These are phyloP conservation scores for Neopestalotiopsis sp. DNA, from an alignment of 2,329 filamentous ascomycete species.

Conservation along the genomic window DNA sequence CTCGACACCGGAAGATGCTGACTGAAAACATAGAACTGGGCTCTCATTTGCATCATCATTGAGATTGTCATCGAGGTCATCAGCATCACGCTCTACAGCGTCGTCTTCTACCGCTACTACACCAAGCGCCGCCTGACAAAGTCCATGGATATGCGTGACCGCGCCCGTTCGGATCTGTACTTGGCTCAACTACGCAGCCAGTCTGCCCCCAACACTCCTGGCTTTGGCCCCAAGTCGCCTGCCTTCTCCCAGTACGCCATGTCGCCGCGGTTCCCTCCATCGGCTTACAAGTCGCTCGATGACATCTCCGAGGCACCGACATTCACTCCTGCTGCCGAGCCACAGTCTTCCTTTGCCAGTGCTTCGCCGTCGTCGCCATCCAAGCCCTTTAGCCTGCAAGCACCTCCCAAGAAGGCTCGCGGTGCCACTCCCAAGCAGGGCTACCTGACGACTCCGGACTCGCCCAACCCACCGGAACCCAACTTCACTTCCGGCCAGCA, in stretches of 20 bases:
- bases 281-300: conserved; percentile 57
- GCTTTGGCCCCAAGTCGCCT: conserved; percentile 76
- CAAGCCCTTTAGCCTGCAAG: conserved; percentile 82
- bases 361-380: conserved; percentile 36
- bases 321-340: conserved; percentile 64
- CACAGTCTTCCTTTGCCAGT: conserved; percentile 65
- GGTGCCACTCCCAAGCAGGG: conserved; percentile 74
- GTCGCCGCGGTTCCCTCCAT: conserved; percentile 66
- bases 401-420: conserved; percentile 80
- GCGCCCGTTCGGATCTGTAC: conserved; percentile 92
- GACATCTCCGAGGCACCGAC: conserved; percentile 50
- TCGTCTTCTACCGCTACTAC: conserved; percentile 98
- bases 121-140: conserved; percentile 94
- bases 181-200: conserved; percentile 84
- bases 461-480: conserved; percentile 43
- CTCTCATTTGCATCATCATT: conserved; percentile 94
- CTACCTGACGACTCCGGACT: conserved; percentile 63
- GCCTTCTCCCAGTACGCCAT: conserved; percentile 59
- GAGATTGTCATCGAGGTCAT: conserved; percentile 93
- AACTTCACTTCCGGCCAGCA: conserved; percentile 62
- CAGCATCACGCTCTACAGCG: conserved; percentile 88
- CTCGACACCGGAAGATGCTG: not conserved
- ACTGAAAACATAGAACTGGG: conserved; percentile 76
- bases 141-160: conserved; percentile 95
- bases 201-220: conserved; percentile 93